Percentiles rank a stretch among this genome's conserved stretches.
Evolutionary conservation across 2,329 filamentous ascomycete genomes (phyloP).

Genomic region (Aspergillus cejpii): DNA sequence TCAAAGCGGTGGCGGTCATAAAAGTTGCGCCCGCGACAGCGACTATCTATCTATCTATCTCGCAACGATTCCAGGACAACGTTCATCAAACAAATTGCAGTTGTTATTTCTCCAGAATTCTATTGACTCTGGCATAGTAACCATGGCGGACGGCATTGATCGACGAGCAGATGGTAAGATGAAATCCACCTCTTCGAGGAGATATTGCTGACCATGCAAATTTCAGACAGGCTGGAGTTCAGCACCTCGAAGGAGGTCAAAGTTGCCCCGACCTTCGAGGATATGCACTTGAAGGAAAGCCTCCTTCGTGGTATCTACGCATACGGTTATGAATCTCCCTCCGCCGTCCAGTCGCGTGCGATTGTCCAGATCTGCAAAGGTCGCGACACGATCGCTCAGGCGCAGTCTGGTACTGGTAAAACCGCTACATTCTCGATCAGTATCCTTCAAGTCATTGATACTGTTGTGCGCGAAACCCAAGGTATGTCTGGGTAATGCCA

Average conservation of each 20-base stretch:
- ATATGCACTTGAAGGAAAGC: constrained; percentile 96
- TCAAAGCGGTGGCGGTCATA: constrained; percentile 17
- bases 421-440: constrained; percentile 95
- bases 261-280: constrained; percentile 83
- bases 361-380: constrained; percentile 99
- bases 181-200: background rate
- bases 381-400: constrained; percentile 96
- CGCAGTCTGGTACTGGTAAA: constrained; percentile 94
- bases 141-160: constrained; percentile 89
- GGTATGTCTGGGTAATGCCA: constrained; percentile 32
- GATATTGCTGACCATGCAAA: constrained; percentile 24
- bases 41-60: constrained; percentile 1
- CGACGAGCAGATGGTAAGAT: constrained; percentile 67
- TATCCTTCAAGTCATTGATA: constrained; percentile 93
- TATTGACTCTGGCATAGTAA: constrained; percentile 30
- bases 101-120: constrained; percentile 4
- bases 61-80: constrained; percentile 1
- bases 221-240: constrained; percentile 88
- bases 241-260: constrained; percentile 96
- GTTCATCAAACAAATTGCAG: constrained; percentile 9
- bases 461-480: constrained; percentile 83
- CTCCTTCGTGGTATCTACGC: constrained; percentile 95
- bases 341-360: constrained; percentile 92
- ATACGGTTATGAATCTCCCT: constrained; percentile 97
- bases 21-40: constrained; percentile 19